Evolutionary conservation across 768 basidiomycete genomes (phyloP).

Genomic region (Arthromyces matolae): DNA sequence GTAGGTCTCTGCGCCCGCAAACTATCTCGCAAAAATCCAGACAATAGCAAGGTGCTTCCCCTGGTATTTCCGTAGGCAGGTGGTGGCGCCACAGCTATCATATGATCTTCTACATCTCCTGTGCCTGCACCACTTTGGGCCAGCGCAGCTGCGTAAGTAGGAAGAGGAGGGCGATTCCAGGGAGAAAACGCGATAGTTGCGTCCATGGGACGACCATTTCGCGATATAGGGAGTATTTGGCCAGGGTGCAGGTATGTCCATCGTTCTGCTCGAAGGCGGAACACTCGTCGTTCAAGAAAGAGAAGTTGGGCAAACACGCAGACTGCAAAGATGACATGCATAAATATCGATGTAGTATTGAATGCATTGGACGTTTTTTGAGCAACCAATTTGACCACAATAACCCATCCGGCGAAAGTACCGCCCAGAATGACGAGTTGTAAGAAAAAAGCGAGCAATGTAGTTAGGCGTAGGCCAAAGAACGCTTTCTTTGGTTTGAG

Average conservation of each 20-base stretch:
- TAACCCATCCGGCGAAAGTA: constrained; percentile 55
- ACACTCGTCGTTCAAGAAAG: constrained; percentile 62
- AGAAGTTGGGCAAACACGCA: constrained; percentile 48
- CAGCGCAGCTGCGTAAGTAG: constrained; percentile 69
- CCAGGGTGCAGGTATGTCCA: constrained; percentile 58
- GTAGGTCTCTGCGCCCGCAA: constrained; percentile 45
- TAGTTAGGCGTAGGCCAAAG: constrained; percentile 43
- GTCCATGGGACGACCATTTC: constrained; percentile 23
- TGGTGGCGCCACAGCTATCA: constrained; percentile 65
- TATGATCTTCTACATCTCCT: constrained; percentile 70
- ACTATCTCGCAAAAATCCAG: constrained; percentile 47
- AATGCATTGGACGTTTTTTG: constrained; percentile 1
- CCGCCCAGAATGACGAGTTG: constrained; percentile 41
- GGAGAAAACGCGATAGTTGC: constrained; percentile 49
- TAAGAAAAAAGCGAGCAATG: constrained; percentile 37
- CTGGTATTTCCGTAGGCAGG: constrained; percentile 77
- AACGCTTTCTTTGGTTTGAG: constrained; percentile 36
- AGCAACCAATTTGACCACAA: constrained; percentile 28
- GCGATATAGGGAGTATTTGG: constrained; percentile 43
- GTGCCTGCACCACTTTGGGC: constrained; percentile 65
- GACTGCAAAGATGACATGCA: constrained; percentile 62
- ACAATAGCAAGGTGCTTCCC: constrained; percentile 59
- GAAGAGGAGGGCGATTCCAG: constrained; percentile 68
- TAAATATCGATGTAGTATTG: constrained; percentile 41
- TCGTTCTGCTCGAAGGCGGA: constrained; percentile 63